Conservation (phyloP, 2,329 filamentous ascomycete genomes). For the Pseudopithomyces chartarum region DNA sequence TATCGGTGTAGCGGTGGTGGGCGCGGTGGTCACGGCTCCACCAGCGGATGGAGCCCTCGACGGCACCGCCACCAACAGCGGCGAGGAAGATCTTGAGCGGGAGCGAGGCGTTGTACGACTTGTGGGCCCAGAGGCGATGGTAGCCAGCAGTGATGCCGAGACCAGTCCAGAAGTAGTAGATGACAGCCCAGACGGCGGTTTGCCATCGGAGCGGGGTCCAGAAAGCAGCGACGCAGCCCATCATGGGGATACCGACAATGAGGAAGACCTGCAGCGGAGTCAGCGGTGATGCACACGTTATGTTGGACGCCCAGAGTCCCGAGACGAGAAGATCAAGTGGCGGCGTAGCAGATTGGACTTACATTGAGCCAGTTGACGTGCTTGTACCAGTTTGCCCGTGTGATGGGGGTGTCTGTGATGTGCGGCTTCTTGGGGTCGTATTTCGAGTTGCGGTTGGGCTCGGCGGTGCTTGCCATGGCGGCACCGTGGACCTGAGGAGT, state of each 20-base stretch:
- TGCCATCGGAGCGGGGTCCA: constrained; percentile 78
- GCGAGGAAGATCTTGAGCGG: constrained; percentile 57
- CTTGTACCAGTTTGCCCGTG: constrained; percentile 83
- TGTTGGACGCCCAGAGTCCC: background rate
- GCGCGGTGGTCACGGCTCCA: constrained; percentile 57
- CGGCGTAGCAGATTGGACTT: constrained; percentile 26
- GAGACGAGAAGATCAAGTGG: no score
- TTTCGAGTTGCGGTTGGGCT: constrained; percentile 58
- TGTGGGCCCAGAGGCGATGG: constrained; percentile 75
- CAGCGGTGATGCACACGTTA: constrained; percentile 10
- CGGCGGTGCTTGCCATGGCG: constrained; percentile 54
- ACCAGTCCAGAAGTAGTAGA: constrained; percentile 85
- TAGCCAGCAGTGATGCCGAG: constrained; percentile 65
- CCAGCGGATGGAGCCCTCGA: constrained; percentile 58
- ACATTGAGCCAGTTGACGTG: constrained; percentile 96
- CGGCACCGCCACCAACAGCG: constrained; percentile 53
- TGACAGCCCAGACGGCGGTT: constrained; percentile 74
- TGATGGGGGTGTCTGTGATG: constrained; percentile 83
- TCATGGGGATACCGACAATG: constrained; percentile 77
- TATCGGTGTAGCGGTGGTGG: constrained; percentile 60
- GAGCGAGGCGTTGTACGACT: constrained; percentile 51
- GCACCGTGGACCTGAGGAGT: constrained; percentile 45
- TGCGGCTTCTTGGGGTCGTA: constrained; percentile 76
- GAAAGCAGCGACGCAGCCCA: constrained; percentile 75
- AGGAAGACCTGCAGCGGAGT: constrained; percentile 70